These are phyloP conservation scores for Sutorius australiensis DNA, from an alignment of 768 basidiomycete genomes.

Conservation along the genomic window DNA sequence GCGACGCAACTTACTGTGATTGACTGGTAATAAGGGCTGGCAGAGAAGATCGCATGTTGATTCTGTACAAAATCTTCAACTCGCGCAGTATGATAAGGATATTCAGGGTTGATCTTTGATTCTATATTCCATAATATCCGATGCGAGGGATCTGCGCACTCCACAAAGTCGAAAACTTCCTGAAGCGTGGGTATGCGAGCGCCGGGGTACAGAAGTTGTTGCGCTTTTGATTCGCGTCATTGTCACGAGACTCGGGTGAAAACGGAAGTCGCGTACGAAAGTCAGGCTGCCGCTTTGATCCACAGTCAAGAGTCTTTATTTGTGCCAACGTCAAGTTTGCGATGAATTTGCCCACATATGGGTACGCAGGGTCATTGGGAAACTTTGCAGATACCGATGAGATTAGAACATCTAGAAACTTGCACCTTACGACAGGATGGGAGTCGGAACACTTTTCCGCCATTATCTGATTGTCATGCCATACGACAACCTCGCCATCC, in stretches of 20 bases:
- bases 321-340: slow-evolving; percentile 78
- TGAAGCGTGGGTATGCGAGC: slow-evolving; percentile 68
- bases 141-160: slow-evolving; percentile 65
- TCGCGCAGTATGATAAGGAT: slow-evolving; percentile 46
- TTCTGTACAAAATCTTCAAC: slow-evolving; percentile 59
- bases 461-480: slow-evolving; percentile 71
- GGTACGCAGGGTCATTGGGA: slow-evolving; percentile 56
- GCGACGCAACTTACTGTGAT: slow-evolving; percentile 51
- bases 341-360: slow-evolving; percentile 73
- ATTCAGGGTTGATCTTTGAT: slow-evolving; percentile 63
- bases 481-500: slow-evolving; percentile 77
- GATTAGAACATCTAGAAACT: background rate
- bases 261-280: slow-evolving; percentile 47
- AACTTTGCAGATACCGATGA: slow-evolving; percentile 35
- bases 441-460: slow-evolving; percentile 70
- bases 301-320: slow-evolving; percentile 78
- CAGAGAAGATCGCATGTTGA: slow-evolving; percentile 55
- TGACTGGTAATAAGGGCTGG: slow-evolving; percentile 55
- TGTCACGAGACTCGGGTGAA: background rate
- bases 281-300: slow-evolving; percentile 54
- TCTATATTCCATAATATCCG: slow-evolving; percentile 73
- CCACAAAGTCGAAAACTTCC: slow-evolving; percentile 73
- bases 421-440: slow-evolving; percentile 48
- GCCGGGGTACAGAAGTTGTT: slow-evolving; percentile 63
- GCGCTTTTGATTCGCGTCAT: slow-evolving; percentile 36